Percentiles rank a stretch among this genome's conserved stretches.
These are phyloP conservation scores for Nakataea oryzae DNA, from an alignment of 2,329 filamentous ascomycete genomes.

Conservation along the genomic window DNA sequence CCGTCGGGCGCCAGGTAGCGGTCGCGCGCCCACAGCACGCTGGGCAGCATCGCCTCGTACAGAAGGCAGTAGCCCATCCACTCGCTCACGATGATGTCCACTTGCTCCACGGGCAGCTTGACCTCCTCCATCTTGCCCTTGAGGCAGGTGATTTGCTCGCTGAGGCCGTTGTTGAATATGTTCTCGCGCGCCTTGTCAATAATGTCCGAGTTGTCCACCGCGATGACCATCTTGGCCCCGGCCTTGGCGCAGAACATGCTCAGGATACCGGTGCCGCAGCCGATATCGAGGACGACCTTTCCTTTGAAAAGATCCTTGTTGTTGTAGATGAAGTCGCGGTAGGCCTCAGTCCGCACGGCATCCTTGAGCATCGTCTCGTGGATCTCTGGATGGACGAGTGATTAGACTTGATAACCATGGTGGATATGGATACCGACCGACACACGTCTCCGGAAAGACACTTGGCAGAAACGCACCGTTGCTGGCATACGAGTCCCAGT, in stretches of 20 bases:
- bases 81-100: constrained; percentile 92
- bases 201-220: constrained; percentile 87
- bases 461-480: constrained; percentile 34
- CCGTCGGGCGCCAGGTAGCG: constrained; percentile 72
- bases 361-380: constrained; percentile 97
- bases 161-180: constrained; percentile 69
- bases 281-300: constrained; percentile 84
- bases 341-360: constrained; percentile 75
- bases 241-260: constrained; percentile 93
- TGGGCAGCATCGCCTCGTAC: constrained; percentile 94
- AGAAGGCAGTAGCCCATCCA: constrained; percentile 97
- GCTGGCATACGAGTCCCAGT: constrained; percentile 52
- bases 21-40: constrained; percentile 80
- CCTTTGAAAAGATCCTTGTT: constrained; percentile 80
- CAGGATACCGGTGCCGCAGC: constrained; percentile 73
- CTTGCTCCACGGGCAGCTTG: constrained; percentile 61
- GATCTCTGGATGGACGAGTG: constrained; percentile 49
- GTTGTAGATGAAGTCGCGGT: constrained; percentile 89
- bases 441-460: constrained; percentile 1
- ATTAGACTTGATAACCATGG: background rate
- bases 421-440: background rate
- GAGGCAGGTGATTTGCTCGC: constrained; percentile 65
- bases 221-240: constrained; percentile 76
- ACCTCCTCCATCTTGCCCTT: constrained; percentile 86
- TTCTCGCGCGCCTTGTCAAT: constrained; percentile 80